Evolutionary conservation across 2,329 filamentous ascomycete species (phyloP), one percentile per base, ranked within the genome.

Genomic region (Cryphonectria parasitica): DNA sequence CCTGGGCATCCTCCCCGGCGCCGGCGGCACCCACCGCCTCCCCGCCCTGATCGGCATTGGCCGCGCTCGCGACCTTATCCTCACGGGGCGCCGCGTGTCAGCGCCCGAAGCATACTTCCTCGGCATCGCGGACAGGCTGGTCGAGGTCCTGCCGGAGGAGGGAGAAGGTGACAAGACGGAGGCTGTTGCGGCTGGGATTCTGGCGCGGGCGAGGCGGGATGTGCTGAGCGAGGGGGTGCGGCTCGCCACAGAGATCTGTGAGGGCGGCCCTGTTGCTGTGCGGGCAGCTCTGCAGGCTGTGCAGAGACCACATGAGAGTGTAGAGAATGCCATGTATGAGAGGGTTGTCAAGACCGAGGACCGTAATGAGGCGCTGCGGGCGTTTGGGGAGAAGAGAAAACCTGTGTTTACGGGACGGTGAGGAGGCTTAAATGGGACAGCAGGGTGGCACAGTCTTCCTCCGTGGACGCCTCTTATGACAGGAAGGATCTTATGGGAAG

Each of bases 1-100:
- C 2, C 87, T 99, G 2, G 96, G 92, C 69, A 99, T 99, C 79
- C 92, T 99, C 74, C 96, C 96, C 3, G 96, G 96, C 71, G 96
- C 95, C 2, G 96, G 96, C 60, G 96, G 95, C 72, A 98, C 95
- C 0, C 93, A 94, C 80, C 91, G 96, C 13, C 89, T 99, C 0
- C 94, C 94, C 1, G 88, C 87, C 11, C 82, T 99, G 28, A 91
- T 99, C 74, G 96, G 96, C 6, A 83, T 92, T 34, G 85, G 87
- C 36, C 90, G 94, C 69, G 96, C 96, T n/a, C 87, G 95, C 66
- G 95, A 99, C 80, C 83, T 98, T 76, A 91, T 98, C 66, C 85
- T 98, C 11, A 98, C 95, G 0, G 96, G 96, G 3, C 89, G 96
- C n/a, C 87, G 94, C 60, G 92, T 99, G 17, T 86, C 87, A 11